Percentiles rank a stretch among this genome's conserved stretches.
Evolutionary conservation across 139 green algal species (phyloP).

Genomic region (Bryopsis sp.): DNA sequence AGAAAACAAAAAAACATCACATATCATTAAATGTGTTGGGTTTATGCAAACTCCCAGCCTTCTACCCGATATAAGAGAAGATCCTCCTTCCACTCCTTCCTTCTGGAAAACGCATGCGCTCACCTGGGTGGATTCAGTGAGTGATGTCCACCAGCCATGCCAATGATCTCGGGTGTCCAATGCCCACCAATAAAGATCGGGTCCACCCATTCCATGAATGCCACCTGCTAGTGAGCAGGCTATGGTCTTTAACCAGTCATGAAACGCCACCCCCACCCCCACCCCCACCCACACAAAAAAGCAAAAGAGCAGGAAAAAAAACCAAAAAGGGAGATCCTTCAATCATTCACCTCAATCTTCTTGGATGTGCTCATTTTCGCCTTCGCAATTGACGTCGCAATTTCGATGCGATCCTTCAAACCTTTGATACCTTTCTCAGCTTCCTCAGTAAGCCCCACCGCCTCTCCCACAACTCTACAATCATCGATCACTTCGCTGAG

Average conservation of each 20-base stretch:
- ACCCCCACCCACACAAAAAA: neutral
- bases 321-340: neutral
- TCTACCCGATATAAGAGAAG: no score
- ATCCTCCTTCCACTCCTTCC: no score
- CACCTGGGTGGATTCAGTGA: constrained; percentile 57
- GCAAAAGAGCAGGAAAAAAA: neutral
- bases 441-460: constrained; percentile 26
- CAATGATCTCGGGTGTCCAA: constrained; percentile 79
- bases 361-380: no score
- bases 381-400: no score
- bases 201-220: constrained; percentile 72
- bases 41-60: no score
- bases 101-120: no score
- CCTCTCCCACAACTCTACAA: constrained; percentile 23
- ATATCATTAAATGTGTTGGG: no score
- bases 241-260: no score
- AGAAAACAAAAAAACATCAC: no score
- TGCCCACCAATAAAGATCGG: constrained; percentile 74
- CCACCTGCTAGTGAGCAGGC: constrained; percentile 34
- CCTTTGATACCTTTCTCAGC: constrained; percentile 20
- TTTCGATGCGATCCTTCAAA: constrained; percentile 29
- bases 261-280: neutral
- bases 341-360: neutral
- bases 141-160: constrained; percentile 62
- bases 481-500: constrained; percentile 48